phyloP scores from a whole-genome alignment of 768 basidiomycete genomes.

The Lentinula lateritia region DNA sequence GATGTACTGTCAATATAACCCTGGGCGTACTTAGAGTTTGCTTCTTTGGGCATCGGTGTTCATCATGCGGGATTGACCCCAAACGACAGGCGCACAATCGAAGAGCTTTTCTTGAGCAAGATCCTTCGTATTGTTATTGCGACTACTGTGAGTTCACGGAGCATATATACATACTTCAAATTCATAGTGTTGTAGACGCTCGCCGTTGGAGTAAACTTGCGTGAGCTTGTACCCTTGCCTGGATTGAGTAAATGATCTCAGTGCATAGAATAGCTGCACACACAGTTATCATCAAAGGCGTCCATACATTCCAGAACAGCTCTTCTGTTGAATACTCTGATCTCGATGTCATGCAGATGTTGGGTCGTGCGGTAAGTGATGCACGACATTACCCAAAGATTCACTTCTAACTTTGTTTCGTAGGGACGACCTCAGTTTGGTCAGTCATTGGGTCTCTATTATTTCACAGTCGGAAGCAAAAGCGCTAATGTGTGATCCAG shows the following conservation, averaged over 20 bases:
- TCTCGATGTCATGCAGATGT: constrained; percentile 93
- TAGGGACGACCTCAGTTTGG: constrained; percentile 92
- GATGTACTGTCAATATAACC: background rate
- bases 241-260: background rate
- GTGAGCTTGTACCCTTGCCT: constrained; percentile 34
- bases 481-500: constrained; percentile 28
- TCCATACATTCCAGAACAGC: constrained; percentile 70
- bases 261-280: constrained; percentile 64
- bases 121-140: constrained; percentile 65
- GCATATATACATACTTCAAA: constrained; percentile 2
- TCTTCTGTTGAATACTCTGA: constrained; percentile 80
- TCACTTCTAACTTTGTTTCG: background rate
- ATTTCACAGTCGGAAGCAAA: background rate
- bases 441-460: constrained; percentile 17
- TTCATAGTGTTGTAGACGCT: constrained; percentile 56
- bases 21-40: constrained; percentile 40
- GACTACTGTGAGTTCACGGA: constrained; percentile 61
- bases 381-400: background rate
- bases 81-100: constrained; percentile 69
- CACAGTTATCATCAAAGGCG: constrained; percentile 90
- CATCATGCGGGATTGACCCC: constrained; percentile 86
- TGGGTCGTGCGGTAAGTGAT: constrained; percentile 77
- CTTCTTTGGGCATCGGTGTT: constrained; percentile 72
- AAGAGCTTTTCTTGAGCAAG: constrained; percentile 66
- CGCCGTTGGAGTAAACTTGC: constrained; percentile 94